Percentiles rank a stretch among this genome's conserved stretches.
These are phyloP conservation scores for Lenzites betulinus DNA, from an alignment of 768 basidiomycete species.

Conservation along the genomic window DNA sequence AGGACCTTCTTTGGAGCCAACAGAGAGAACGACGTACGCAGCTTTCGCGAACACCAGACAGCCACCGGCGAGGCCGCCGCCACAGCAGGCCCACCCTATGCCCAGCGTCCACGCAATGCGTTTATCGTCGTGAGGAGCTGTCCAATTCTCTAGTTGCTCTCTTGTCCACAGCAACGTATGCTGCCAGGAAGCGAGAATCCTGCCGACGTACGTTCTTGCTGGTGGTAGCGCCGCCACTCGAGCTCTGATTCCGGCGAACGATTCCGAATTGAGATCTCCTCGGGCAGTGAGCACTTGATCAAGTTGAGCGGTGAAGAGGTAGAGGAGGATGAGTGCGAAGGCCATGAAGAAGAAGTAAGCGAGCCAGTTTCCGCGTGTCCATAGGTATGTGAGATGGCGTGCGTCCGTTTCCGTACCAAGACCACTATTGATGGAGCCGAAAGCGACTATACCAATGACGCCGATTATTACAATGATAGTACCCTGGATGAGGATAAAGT, in stretches of 20 bases:
- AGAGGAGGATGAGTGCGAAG: constrained; percentile 61
- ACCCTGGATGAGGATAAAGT: constrained; percentile 48
- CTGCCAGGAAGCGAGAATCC: constrained; percentile 44
- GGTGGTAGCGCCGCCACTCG: constrained; percentile 25
- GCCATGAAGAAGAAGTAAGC: constrained; percentile 84
- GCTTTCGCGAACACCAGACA: constrained; percentile 86
- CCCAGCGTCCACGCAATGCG: constrained; percentile 89
- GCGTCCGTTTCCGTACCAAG: constrained; percentile 75
- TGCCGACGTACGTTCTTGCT: constrained; percentile 33
- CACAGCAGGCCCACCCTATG: constrained; percentile 92
- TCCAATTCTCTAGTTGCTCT: constrained; percentile 72
- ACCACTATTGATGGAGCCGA: constrained; percentile 83
- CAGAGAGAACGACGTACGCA: constrained; percentile 46
- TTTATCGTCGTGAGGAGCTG: constrained; percentile 78
- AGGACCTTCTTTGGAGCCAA: neutral
- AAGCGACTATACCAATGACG: constrained; percentile 86
- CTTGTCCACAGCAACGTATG: constrained; percentile 53
- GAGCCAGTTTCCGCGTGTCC: constrained; percentile 90
- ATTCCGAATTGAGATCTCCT: constrained; percentile 63
- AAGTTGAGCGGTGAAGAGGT: constrained; percentile 70
- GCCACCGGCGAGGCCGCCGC: constrained; percentile 87
- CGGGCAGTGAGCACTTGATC: constrained; percentile 73
- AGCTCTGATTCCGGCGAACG: constrained; percentile 46
- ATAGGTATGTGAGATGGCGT: constrained; percentile 74
- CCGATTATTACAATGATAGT: constrained; percentile 82